Evolutionary conservation across 345 rosid species (phyloP).

Genomic region (Capsella bursapastoris): DNA sequence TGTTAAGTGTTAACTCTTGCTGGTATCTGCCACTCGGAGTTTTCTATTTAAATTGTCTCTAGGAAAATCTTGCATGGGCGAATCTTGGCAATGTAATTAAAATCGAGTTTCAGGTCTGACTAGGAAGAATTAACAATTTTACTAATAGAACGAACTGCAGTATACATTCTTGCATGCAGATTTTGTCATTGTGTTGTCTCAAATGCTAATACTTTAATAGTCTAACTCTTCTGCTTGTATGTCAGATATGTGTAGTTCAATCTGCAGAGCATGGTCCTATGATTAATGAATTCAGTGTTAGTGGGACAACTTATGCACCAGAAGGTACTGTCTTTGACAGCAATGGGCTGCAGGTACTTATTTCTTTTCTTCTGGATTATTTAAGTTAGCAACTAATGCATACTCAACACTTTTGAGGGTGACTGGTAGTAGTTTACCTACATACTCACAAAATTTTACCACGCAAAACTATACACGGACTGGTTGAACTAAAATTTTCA

Average conservation of each 20-base stretch:
- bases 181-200: constrained; percentile 13
- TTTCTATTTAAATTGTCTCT: constrained; percentile 14
- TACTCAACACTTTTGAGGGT: constrained; percentile 6
- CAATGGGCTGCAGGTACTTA: constrained; percentile 67
- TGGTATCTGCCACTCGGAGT: constrained; percentile 23
- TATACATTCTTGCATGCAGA: constrained; percentile 3
- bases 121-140: constrained; percentile 12
- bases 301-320: constrained; percentile 98
- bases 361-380: constrained; percentile 27
- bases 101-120: constrained; percentile 2
- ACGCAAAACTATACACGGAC: constrained; percentile 17
- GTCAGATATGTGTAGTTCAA: constrained; percentile 85
- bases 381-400: constrained; percentile 19
- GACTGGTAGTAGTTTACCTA: constrained; percentile 20
- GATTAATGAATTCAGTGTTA: constrained; percentile 74
- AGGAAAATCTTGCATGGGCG: constrained; percentile 21
- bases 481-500: constrained; percentile 13
- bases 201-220: constrained; percentile 1
- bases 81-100: constrained; percentile 24
- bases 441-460: constrained; percentile 3
- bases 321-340: constrained; percentile 83
- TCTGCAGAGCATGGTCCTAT: constrained; percentile 69
- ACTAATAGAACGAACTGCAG: constrained; percentile 21
- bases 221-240: constrained; percentile 33
- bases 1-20: constrained; percentile 22